Conservation (phyloP, 495 filamentous ascomycete species). For the Terfezia claveryi region DNA sequence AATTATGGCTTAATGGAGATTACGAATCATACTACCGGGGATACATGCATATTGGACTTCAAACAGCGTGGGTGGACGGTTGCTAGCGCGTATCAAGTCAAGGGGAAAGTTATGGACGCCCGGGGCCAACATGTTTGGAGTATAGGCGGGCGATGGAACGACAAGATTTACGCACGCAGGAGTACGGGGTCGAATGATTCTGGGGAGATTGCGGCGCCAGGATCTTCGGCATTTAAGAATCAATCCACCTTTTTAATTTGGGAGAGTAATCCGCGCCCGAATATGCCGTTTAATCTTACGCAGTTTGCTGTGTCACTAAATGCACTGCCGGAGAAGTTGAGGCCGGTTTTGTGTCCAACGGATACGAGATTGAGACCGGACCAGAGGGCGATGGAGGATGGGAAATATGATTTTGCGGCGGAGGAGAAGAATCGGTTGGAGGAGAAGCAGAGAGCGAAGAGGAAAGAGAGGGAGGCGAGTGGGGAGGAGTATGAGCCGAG, state of each 20-base stretch:
- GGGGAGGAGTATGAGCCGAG: slow-evolving; percentile 66
- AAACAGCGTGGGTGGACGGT: slow-evolving; percentile 91
- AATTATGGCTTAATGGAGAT: slow-evolving; percentile 96
- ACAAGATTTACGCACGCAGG: slow-evolving; percentile 82
- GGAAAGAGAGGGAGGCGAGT: slow-evolving; percentile 45
- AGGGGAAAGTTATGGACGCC: slow-evolving; percentile 58
- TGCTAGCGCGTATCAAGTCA: slow-evolving; percentile 65
- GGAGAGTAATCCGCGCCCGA: slow-evolving; percentile 63
- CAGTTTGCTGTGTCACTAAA: slow-evolving; percentile 92
- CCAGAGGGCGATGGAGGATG: slow-evolving; percentile 97
- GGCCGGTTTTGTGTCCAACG: slow-evolving; percentile 59
- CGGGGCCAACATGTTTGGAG: slow-evolving; percentile 59
- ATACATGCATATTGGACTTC: slow-evolving; percentile 77
- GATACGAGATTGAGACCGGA: slow-evolving; percentile 81
- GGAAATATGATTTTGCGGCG: slow-evolving; percentile 80
- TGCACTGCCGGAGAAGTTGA: slow-evolving; percentile 53
- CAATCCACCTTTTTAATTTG: slow-evolving; percentile 73
- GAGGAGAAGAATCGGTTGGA: slow-evolving; percentile 87
- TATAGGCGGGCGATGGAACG: slow-evolving; percentile 89
- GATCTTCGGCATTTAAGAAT: slow-evolving; percentile 22
- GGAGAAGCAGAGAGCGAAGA: slow-evolving; percentile 67
- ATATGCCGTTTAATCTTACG: slow-evolving; percentile 85
- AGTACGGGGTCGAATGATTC: slow-evolving; percentile 73
- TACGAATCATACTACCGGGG: slow-evolving; percentile 88
- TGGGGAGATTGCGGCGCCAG: slow-evolving; percentile 25